Conservation (phyloP, 2,329 filamentous ascomycete genomes). For the Alternaria conjuncta region DNA sequence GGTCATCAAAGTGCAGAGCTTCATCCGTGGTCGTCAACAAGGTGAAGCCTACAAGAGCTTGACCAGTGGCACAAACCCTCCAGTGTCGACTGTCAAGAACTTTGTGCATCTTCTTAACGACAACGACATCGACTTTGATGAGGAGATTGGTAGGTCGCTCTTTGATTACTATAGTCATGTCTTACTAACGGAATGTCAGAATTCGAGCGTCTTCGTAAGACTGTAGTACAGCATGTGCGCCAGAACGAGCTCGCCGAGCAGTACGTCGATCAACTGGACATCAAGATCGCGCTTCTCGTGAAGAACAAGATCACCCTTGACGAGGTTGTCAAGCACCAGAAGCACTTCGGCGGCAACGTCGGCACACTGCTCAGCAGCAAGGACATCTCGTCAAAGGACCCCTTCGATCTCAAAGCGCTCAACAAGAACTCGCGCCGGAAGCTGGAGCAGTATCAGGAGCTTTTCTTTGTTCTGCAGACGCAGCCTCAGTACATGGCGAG, state of each 20-base stretch:
- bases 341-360: conserved; percentile 90
- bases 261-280: conserved; percentile 97
- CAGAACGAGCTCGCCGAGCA: conserved; percentile 97
- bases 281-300: conserved; percentile 96
- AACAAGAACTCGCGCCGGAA: conserved; percentile 97
- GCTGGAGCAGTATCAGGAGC: conserved; percentile 93
- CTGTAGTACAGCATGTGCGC: conserved; percentile 93
- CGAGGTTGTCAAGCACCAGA: conserved; percentile 95
- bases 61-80: conserved; percentile 94
- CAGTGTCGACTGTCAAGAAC: conserved; percentile 95
- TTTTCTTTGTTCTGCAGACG: conserved; percentile 97
- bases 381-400: conserved; percentile 86
- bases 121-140: conserved; percentile 98
- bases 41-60: conserved; percentile 98
- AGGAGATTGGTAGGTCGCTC: conserved; percentile 72
- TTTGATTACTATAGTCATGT: too few relatives aligned
- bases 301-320: conserved; percentile 99
- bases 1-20: conserved; percentile 98
- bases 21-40: conserved; percentile 91
- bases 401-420: conserved; percentile 94
- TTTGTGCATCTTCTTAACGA: conserved; percentile 98
- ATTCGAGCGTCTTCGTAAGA: conserved; percentile 92
- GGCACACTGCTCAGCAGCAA: conserved; percentile 84
- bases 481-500: conserved; percentile 93
- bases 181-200: conserved; percentile 57